Evolutionary conservation across 1,284 basidiomycete species (phyloP).

Genomic region (Trichosporon sp.): DNA sequence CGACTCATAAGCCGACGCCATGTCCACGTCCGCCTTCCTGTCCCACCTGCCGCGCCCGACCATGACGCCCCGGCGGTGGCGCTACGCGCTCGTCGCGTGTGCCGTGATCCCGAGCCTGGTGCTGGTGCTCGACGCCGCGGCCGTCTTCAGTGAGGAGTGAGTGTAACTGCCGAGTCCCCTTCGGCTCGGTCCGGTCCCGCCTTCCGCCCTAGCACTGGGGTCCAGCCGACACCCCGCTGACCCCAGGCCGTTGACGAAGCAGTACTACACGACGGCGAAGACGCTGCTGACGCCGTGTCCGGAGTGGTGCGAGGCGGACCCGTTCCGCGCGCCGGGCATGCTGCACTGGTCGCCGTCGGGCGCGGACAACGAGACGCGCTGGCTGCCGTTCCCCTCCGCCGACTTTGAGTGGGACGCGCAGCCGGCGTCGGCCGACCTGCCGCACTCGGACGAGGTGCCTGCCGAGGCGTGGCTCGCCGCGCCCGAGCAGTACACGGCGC

Average conservation of each 20-base stretch:
- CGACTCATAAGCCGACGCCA: too few species aligned
- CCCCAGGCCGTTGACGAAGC: neutral
- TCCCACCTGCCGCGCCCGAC: neutral
- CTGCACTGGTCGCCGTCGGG: constrained; percentile 18
- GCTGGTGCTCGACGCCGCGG: neutral
- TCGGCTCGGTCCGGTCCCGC: too few species aligned
- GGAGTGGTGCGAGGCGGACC: constrained; percentile 14
- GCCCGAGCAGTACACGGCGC: constrained; percentile 13
- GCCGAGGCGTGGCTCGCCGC: constrained; percentile 12
- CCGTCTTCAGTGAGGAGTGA: neutral
- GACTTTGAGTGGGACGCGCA: neutral
- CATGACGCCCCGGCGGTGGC: neutral
- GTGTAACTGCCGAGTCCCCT: neutral
- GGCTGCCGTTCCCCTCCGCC: constrained; percentile 21
- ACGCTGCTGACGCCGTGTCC: neutral
- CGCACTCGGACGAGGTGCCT: constrained; percentile 8
- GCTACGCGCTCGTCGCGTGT: neutral
- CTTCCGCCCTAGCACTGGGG: too few species aligned
- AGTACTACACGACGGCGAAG: neutral
- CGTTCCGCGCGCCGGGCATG: constrained; percentile 26
- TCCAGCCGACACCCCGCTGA: too few species aligned
- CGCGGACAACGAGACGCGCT: constrained; percentile 23
- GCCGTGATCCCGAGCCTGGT: neutral
- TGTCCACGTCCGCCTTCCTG: neutral
- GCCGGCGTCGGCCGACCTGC: constrained; percentile 12